Evolutionary conservation across 225 moss, liverwort and hornwort genomes (phyloP), one percentile per base, ranked within the genome.

Genomic region (Sphagnum contortum): DNA sequence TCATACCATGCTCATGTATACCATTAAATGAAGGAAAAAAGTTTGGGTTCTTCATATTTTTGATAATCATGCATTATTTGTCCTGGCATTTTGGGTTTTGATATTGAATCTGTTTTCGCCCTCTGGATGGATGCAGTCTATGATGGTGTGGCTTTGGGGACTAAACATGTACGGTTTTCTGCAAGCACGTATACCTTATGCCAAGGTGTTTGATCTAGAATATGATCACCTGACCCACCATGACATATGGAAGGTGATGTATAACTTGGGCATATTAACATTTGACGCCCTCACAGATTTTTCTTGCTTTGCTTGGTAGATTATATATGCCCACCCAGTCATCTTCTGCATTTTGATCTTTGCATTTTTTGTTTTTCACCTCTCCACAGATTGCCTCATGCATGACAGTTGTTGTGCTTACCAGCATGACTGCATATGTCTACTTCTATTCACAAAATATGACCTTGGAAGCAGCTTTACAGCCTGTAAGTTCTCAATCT

Each of bases 81-180:
- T 29, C 29, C 29, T 29, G 29, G 29, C 29, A 29, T 29, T 29
- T 29, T 29, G 29, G 29, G 29, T 29, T 29, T 29, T 29, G 29
- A 29, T 29, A 29, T 29, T 29, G 29, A 29, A 29, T 29, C 29
- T 29, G 29, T 29, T 29, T 29, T 29, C 29, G 1, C 29, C 29
- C 29, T 29, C 29, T 52, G 7, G 6, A 52, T 52, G 6, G 52
- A 9, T 86, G 71, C 92, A 95, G 95, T 89, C 91, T 66, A 81
- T 86, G 77, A 95, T 95, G 95, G 56, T 95, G 70, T 95, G 91
- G 89, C 79, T 95, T 54, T 95, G 95, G 95, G 95, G 95, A 67
- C 68, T 88, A 71, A 92, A 95, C 67, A 77, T 92, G 48, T 86
- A 80, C 59, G 88, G 81, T 45, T 95, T 95, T 75, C 67, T 89